A percentile compares a stretch with the other conserved stretches of the same genome.
phyloP scores from a whole-genome alignment of 495 filamentous ascomycete genomes.

The Friedmanniomyces simplex region DNA sequence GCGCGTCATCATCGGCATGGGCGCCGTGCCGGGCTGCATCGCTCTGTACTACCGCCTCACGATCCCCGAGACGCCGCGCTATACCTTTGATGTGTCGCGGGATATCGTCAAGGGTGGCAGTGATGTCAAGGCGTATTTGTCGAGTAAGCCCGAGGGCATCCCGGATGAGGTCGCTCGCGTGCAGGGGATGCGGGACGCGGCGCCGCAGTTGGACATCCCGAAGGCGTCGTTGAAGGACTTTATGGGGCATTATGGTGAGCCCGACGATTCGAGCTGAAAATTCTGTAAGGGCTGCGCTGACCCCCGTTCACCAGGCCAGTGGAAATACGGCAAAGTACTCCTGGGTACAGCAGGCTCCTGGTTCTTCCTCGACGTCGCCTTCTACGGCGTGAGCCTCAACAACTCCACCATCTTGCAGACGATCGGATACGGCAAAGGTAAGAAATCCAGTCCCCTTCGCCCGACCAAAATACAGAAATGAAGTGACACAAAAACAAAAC shows the following conservation, averaged over 20 bases:
- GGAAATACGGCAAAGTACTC: slow-evolving; percentile 57
- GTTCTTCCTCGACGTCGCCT: slow-evolving; percentile 69
- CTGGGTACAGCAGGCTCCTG: slow-evolving; percentile 70
- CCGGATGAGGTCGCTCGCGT: slow-evolving; percentile 53
- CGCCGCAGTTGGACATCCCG: slow-evolving; percentile 40
- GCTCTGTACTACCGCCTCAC: slow-evolving; percentile 80
- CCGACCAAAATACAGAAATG: too few species aligned
- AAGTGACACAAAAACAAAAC: too few species aligned
- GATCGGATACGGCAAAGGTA: slow-evolving; percentile 22
- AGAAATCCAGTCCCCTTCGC: too few species aligned
- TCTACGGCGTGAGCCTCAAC: slow-evolving; percentile 73
- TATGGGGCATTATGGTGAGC: slow-evolving; percentile 48
- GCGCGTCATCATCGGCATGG: slow-evolving; percentile 67
- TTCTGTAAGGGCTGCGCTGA: too few species aligned
- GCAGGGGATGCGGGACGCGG: slow-evolving; percentile 36
- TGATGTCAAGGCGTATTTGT: slow-evolving; percentile 47
- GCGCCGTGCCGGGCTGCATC: slow-evolving; percentile 64
- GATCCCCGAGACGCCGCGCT: slow-evolving; percentile 74
- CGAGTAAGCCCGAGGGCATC: slow-evolving; percentile 38
- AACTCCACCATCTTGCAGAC: slow-evolving; percentile 35
- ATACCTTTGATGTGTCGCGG: slow-evolving; percentile 70
- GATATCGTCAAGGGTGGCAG: slow-evolving; percentile 59
- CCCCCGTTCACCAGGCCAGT: too few species aligned
- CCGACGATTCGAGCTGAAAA: too few species aligned
- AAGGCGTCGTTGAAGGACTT: slow-evolving; percentile 63